These are phyloP conservation scores for Linum usitatissimum DNA, from an alignment of 345 rosid species.

Conservation along the genomic window DNA sequence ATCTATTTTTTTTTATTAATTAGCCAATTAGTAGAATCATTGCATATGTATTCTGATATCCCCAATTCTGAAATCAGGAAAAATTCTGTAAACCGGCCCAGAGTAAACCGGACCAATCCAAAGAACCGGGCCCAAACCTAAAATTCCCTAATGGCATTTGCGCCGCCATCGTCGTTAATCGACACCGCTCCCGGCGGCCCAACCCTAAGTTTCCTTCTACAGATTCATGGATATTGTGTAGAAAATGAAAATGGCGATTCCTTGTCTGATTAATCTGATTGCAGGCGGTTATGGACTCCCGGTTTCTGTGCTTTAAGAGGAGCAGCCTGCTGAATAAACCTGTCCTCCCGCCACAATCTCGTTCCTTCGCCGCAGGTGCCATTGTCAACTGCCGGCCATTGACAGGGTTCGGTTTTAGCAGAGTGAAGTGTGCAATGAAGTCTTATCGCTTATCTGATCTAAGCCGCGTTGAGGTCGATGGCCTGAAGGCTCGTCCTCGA, in stretches of 20 bases:
- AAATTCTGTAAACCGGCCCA: too few species aligned
- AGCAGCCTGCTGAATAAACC: neutral
- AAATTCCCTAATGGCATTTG: too few species aligned
- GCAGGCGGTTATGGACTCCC: conserved; percentile 19
- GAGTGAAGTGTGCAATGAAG: conserved; percentile 47
- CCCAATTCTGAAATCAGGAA: too few species aligned
- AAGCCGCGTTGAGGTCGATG: conserved; percentile 35
- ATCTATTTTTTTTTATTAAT: too few species aligned
- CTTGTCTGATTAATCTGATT: conserved; percentile 5
- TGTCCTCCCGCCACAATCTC: neutral
- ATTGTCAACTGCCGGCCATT: neutral
- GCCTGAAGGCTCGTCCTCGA: conserved; percentile 68
- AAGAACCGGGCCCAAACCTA: too few species aligned
- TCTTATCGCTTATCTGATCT: conserved; percentile 64
- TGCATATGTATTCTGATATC: too few species aligned
- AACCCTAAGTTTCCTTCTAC: neutral
- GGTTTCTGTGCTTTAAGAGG: conserved; percentile 12
- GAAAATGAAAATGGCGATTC: neutral
- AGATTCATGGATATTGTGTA: neutral
- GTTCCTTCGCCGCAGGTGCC: neutral
- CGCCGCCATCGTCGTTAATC: too few species aligned
- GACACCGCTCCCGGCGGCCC: too few species aligned
- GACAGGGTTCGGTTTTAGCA: conserved; percentile 10
- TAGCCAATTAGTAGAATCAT: too few species aligned
- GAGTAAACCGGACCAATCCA: too few species aligned